Evolutionary conservation across 2,329 filamentous ascomycete genomes (phyloP).

Genomic region (Cryoendolithus antarcticus): DNA sequence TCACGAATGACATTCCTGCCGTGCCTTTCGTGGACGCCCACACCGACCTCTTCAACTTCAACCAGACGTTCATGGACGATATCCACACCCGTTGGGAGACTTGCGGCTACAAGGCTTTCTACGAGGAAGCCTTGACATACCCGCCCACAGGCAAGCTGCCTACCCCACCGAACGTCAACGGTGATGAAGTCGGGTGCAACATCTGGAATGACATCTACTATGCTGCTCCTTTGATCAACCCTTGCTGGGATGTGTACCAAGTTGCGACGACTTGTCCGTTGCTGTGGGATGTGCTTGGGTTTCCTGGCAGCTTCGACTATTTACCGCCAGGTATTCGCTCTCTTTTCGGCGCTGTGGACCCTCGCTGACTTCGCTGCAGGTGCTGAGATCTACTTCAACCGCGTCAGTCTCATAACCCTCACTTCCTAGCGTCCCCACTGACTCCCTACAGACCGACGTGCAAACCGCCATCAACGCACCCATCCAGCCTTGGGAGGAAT

Average conservation of each 20-base stretch:
- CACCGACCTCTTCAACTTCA: conserved; percentile 49
- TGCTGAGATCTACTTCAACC: conserved; percentile 36
- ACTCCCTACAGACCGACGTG: no score
- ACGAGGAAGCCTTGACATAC: conserved; percentile 52
- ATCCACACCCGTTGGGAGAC: conserved; percentile 37
- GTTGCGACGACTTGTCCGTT: conserved; percentile 60
- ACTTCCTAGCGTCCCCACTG: no score
- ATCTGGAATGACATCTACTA: conserved; percentile 37
- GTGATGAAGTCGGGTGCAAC: conserved; percentile 38
- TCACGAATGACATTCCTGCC: conserved; percentile 41
- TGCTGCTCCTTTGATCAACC: conserved; percentile 49
- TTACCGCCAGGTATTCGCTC: no score
- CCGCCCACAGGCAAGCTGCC: conserved; percentile 54
- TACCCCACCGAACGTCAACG: conserved; percentile 32
- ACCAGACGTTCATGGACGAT: conserved; percentile 43
- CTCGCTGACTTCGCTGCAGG: no score
- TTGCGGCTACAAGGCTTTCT: conserved; percentile 52
- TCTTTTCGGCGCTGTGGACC: no score
- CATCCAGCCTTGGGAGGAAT: conserved; percentile 56
- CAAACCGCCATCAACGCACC: conserved; percentile 27
- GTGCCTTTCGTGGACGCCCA: conserved; percentile 51
- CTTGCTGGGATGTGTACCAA: conserved; percentile 69
- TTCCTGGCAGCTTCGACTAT: conserved; percentile 54
- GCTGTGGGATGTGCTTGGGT: conserved; percentile 56
- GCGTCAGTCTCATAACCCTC: no score